phyloP scores from a whole-genome alignment of 306 rosid genomes.

The Vigna angularis region DNA sequence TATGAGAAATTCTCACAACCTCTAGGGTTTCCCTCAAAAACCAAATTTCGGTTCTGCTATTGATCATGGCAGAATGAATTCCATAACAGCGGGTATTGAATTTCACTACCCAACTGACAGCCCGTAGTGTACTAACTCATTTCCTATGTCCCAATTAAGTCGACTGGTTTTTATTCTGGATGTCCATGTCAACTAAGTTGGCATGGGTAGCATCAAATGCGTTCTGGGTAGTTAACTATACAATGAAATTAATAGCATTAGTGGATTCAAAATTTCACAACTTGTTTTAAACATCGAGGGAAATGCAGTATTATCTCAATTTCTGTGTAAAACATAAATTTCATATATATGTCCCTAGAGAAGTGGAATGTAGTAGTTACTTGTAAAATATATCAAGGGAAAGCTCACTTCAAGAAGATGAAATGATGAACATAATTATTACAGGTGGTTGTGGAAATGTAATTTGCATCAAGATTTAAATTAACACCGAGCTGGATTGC shows the following conservation, averaged over 20 bases:
- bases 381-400: constrained; percentile 17
- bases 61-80: neutral
- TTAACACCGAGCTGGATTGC: constrained; percentile 28
- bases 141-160: neutral
- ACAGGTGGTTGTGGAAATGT: constrained; percentile 19
- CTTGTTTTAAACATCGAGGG: neutral
- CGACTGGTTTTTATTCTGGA: neutral
- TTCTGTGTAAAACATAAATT: neutral
- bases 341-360: neutral
- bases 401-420: constrained; percentile 22
- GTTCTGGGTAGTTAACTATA: too few species aligned
- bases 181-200: neutral
- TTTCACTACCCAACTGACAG: neutral
- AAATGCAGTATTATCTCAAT: neutral
- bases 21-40: neutral
- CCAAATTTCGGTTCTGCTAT: neutral
- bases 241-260: constrained; percentile 14
- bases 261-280: constrained; percentile 1
- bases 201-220: neutral
- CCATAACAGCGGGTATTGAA: neutral
- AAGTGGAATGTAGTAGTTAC: constrained; percentile 4
- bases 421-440: constrained; percentile 15
- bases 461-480: constrained; percentile 30
- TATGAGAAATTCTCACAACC: neutral
- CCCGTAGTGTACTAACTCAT: neutral